phyloP scores from a whole-genome alignment of 176 grass and related monocot species.

The Raddia guianensis region DNA sequence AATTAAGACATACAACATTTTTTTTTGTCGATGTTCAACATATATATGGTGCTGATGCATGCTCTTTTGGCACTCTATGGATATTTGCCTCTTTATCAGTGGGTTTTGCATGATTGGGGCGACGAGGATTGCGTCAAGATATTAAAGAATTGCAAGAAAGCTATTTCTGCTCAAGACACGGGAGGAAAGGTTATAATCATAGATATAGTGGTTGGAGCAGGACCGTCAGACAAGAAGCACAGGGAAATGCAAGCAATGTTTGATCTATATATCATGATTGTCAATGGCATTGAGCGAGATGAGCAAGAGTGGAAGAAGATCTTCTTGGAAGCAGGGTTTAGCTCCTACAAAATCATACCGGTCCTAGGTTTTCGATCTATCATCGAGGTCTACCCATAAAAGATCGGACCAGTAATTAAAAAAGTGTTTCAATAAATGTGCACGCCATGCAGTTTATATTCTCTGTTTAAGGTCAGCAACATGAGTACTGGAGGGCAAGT shows the following conservation, averaged over 20 bases:
- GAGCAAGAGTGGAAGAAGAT: constrained; percentile 55
- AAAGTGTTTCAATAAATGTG: too few relatives aligned
- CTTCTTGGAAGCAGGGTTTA: constrained; percentile 43
- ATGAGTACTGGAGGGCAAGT: too few relatives aligned
- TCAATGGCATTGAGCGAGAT: constrained; percentile 43
- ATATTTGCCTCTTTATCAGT: constrained; percentile 19
- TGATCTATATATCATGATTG: constrained; percentile 41
- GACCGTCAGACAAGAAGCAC: neutral
- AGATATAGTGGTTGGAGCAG: constrained; percentile 38
- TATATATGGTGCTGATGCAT: neutral
- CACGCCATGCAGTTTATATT: too few relatives aligned
- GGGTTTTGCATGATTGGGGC: constrained; percentile 57
- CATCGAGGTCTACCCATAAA: constrained; percentile 54
- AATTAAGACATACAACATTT: too few relatives aligned
- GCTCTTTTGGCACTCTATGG: neutral
- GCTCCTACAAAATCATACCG: constrained; percentile 42
- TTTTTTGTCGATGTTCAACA: neutral
- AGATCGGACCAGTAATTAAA: too few relatives aligned
- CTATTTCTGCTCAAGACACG: constrained; percentile 3
- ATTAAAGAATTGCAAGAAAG: constrained; percentile 51
- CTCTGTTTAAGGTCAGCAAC: too few relatives aligned
- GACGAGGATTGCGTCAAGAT: constrained; percentile 52
- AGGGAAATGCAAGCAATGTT: constrained; percentile 26
- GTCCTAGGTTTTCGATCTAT: constrained; percentile 41
- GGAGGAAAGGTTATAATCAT: constrained; percentile 62